Evolutionary conservation across 2,329 filamentous ascomycete genomes (phyloP), one percentile per base, ranked within the genome.

Genomic region (Exserohilum turcica): DNA sequence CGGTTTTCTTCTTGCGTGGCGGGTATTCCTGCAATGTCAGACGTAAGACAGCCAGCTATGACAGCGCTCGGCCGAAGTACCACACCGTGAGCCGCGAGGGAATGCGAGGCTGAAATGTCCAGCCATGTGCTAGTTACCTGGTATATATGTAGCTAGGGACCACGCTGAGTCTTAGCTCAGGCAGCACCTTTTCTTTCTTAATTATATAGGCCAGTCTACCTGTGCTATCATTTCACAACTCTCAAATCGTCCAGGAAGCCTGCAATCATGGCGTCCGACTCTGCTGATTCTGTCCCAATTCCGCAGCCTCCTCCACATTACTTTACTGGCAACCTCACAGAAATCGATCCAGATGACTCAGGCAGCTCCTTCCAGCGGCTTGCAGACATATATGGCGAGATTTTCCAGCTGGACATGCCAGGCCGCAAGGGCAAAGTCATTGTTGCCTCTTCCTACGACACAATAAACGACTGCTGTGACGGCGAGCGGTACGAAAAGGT

Each of bases 361-460:
- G 33, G 45, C 6, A 39, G 45, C 19, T 53, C 50, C 28, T 33
- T 53, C 10, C 32, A 44, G 16, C 38, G 45, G 6, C 50, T 53
- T 27, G 33, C 50, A 28, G 50, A 53, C 4, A 53, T 53, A 12
- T 53, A 53, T 38, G 50, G 50, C 50, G 50, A 53, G 16, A 53
- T 53, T 15, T 49, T 49, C 10, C 50, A 53, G 3, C 39, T 53
- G 15, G 18, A 53, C 6, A 29, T 53, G 9, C 50, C 45, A 15
- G 45, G 50, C 6, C 50, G 45, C 5, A 35, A 48, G 10, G 50
- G 50, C 12, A 53, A 37, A 16, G 15, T 53, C 19, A 36, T 53
- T 9, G 45, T 53, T 8, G 39, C 49, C 6, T 53, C 50, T 13
- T 53, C 50, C 10, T 43, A 53, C 10, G 50, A 53, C n/a, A 53